Evolutionary conservation across 257 asterid genomes (phyloP).

Genomic region (Solanum sparsipilum): DNA sequence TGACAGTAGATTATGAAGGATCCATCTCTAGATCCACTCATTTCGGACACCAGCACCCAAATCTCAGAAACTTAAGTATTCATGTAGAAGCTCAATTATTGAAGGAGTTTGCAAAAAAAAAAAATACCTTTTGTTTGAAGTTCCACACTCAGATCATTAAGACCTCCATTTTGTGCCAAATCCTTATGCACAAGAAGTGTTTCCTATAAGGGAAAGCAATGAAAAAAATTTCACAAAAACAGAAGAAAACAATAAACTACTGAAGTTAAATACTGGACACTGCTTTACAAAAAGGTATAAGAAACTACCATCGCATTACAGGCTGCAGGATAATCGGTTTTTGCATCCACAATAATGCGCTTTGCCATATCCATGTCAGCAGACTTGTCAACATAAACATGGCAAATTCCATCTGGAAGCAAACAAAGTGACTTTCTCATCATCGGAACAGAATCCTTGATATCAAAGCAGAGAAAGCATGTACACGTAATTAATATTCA

Average conservation of each 20-base stretch:
- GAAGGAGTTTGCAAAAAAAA: neutral
- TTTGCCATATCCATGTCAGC: constrained; percentile 69
- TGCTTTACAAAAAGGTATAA: neutral
- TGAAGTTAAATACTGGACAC: neutral
- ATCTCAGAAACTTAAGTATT: neutral
- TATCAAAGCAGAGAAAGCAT: neutral
- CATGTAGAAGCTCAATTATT: neutral
- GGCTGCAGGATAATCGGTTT: constrained; percentile 82
- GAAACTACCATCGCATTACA: constrained; percentile 71
- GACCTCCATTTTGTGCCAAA: constrained; percentile 26
- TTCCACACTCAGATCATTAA: constrained; percentile 48
- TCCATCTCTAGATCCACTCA: neutral
- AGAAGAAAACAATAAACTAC: neutral
- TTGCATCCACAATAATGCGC: constrained; percentile 49
- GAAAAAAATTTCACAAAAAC: neutral
- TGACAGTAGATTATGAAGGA: neutral
- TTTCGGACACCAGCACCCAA: neutral
- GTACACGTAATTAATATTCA: neutral
- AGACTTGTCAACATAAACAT: constrained; percentile 63
- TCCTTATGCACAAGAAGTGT: constrained; percentile 74
- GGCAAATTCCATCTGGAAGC: constrained; percentile 71
- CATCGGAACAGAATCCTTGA: neutral
- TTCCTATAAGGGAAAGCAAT: constrained; percentile 30
- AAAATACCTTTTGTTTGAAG: constrained; percentile 50
- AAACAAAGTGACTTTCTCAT: neutral